Conservation (phyloP, 1,139 yeast genomes). For the Candida sp. region DNA sequence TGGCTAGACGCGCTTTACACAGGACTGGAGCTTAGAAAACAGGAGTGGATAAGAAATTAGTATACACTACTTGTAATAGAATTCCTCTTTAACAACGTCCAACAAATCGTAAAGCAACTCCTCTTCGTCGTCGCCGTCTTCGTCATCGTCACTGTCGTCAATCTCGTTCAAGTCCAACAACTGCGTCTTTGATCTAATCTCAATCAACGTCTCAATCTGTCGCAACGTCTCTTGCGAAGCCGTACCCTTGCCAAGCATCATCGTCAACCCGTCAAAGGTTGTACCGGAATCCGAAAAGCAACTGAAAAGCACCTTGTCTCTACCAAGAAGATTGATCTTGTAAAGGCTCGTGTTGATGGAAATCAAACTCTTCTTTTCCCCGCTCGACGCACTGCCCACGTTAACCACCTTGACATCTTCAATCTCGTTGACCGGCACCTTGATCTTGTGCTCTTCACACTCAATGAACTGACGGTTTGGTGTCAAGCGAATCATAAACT, state of each 20-base stretch:
- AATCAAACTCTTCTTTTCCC: constrained; percentile 32
- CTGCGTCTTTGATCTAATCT: constrained; percentile 69
- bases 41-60: constrained; percentile 8
- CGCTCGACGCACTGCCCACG: constrained; percentile 1
- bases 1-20: constrained; percentile 24
- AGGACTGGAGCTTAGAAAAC: constrained; percentile 21
- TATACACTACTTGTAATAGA: constrained; percentile 39
- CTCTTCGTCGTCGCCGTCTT: constrained; percentile 45
- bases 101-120: constrained; percentile 30
- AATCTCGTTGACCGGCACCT: constrained; percentile 2
- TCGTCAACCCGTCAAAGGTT: constrained; percentile 78
- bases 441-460: neutral
- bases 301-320: constrained; percentile 46
- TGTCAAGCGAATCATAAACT: neutral
- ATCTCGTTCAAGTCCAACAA: constrained; percentile 49
- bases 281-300: constrained; percentile 78
- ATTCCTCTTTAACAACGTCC: constrained; percentile 37
- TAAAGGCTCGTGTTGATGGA: constrained; percentile 57
- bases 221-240: constrained; percentile 62
- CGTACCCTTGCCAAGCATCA: constrained; percentile 48
- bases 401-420: constrained; percentile 1
- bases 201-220: constrained; percentile 61
- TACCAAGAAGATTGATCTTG: constrained; percentile 53
- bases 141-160: constrained; percentile 29
- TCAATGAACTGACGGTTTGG: constrained; percentile 3